Base-by-base conservation (phyloP, 768 basidiomycete genomes). In the Mycena polygramma region DNA sequence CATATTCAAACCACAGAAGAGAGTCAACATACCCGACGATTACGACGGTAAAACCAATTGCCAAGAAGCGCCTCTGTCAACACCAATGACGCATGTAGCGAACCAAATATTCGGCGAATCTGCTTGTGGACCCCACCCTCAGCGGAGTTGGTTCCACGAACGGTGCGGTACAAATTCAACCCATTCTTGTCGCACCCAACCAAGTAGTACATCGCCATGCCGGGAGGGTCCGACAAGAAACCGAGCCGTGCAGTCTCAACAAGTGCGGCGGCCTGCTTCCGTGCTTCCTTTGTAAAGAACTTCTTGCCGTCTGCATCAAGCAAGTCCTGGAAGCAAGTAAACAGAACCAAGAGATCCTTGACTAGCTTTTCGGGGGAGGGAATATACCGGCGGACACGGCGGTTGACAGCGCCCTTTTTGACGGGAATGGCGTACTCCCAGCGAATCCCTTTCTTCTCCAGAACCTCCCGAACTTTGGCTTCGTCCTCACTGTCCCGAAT, bases 401-500 rank as follows among this genome's bases (percentile, higher is more conserved):
- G 65, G 49, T 66, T 6, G 24, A 66, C 8, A 52, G 65, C 65
- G 26, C 14, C 57, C 14, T 66, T 66, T 43, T 66, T 66, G 30
- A 48, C 49, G 43, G 57, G 57, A 11, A 66, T 59, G 8, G 52
- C 52, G 17, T 53, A 53, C 14, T 53, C 52, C 52, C 52, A 35
- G 24, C 26, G 11, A 17, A 53, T 53, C 6, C 53, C 71, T n/a
- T 69, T 69, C 45, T 62, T 15, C 26, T 64, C 20, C 20, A 73
- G 59, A 15, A 69, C 36, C 35, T 52, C 57, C 6, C 64, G 57
- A 5, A 73, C 71, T 6, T 57, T 53, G 0, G 41, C 48, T 41
- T 62, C 57, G 46, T 73, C 71, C n/a, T 51, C 45, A 9, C n/a
- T 35, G n/a, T 69, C 71, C 14, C 63, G 63, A 49, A 73, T 59